Conservation (phyloP, 768 basidiomycete genomes). For the Boletus pseudo-olivaceus region DNA sequence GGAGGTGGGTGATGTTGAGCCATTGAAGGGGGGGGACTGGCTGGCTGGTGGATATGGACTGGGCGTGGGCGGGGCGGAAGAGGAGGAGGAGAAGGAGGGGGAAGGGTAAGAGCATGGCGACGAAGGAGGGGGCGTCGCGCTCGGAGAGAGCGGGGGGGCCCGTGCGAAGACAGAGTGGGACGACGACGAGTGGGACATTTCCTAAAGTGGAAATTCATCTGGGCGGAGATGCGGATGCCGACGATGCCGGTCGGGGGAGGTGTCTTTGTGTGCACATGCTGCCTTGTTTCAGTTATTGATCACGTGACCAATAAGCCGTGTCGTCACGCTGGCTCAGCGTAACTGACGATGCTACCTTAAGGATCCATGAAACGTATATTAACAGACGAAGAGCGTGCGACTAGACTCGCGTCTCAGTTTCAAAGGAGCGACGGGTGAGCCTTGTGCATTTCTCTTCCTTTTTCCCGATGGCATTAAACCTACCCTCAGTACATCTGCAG, state of each 20-base stretch:
- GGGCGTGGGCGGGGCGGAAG: conserved; percentile 32
- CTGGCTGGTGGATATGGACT: conserved; percentile 49
- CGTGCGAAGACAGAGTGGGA: conserved; percentile 15
- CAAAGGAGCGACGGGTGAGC: conserved; percentile 26
- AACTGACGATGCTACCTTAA: background rate
- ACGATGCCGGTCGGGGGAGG: conserved; percentile 5
- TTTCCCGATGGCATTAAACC: conserved; percentile 10
- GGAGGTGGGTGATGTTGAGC: conserved; percentile 64
- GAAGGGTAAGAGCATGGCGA: conserved; percentile 6
- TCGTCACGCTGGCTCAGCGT: background rate
- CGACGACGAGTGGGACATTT: conserved; percentile 10
- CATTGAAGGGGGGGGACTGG: conserved; percentile 46
- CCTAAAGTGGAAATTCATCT: conserved; percentile 8
- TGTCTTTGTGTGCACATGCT: background rate
- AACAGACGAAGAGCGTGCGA: conserved; percentile 31
- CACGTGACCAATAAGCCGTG: conserved; percentile 5
- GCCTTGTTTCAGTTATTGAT: background rate
- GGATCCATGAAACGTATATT: conserved; percentile 34
- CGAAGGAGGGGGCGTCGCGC: conserved; percentile 13
- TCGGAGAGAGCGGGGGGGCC: conserved; percentile 24
- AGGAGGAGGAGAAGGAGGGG: conserved; percentile 10
- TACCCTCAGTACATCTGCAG: conserved; percentile 35
- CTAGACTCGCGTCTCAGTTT: conserved; percentile 20
- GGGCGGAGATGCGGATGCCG: conserved; percentile 12
- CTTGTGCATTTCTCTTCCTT: conserved; percentile 7